Conservation (phyloP, 106 monocot species). For the Posidonia australis region DNA sequence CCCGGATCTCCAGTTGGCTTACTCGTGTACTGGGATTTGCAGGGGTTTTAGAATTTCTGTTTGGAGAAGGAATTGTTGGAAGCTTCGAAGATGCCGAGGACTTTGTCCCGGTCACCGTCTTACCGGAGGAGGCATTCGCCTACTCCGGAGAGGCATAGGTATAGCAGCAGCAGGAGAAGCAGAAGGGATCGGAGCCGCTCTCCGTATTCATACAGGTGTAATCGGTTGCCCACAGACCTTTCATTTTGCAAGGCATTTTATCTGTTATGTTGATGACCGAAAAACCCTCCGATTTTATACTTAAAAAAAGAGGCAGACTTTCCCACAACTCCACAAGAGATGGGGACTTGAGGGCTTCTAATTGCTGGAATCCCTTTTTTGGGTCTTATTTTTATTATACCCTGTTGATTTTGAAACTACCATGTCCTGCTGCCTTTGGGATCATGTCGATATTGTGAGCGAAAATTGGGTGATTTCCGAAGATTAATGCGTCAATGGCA, state of each 20-base stretch:
- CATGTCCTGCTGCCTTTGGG: too few species aligned
- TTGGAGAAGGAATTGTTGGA: neutral
- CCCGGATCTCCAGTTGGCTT: neutral
- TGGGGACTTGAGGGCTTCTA: too few species aligned
- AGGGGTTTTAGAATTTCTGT: neutral
- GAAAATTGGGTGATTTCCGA: too few species aligned
- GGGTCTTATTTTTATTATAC: neutral
- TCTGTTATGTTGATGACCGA: too few species aligned
- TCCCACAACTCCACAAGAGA: neutral
- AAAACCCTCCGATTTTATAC: too few species aligned
- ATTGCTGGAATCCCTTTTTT: neutral
- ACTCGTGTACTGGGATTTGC: neutral
- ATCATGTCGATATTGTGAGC: too few species aligned
- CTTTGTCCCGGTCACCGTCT: conserved; percentile 67
- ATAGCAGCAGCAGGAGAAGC: conserved; percentile 44
- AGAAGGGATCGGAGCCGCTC: conserved; percentile 87
- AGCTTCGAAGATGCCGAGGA: conserved; percentile 39
- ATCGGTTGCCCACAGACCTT: conserved; percentile 12
- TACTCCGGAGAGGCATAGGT: conserved; percentile 43
- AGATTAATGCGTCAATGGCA: neutral
- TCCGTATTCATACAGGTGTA: conserved; percentile 90
- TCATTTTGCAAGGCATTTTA: neutral
- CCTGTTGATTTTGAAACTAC: neutral
- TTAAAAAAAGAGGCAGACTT: neutral
- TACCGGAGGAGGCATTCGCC: conserved; percentile 70